These are phyloP conservation scores for Corymbia citriodora DNA, from an alignment of 441 rosid genomes.

Conservation along the genomic window DNA sequence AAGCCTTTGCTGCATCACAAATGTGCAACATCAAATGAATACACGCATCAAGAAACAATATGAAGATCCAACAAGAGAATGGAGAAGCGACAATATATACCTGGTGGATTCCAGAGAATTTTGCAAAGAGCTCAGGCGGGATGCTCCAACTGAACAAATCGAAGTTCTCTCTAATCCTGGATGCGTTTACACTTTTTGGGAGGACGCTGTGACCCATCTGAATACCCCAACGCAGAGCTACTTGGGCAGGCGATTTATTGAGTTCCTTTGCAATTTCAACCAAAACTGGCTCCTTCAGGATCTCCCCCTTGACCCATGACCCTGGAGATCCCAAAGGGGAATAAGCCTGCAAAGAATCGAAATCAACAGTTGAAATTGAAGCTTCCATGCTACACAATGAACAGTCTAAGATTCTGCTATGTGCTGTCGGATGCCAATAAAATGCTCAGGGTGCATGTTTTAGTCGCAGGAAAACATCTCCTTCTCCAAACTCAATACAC, in stretches of 20 bases:
- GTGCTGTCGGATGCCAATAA: neutral
- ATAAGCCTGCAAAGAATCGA: constrained; percentile 23
- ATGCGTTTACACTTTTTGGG: constrained; percentile 43
- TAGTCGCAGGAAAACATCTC: neutral
- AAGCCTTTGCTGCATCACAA: constrained; percentile 40
- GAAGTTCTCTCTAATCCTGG: constrained; percentile 37
- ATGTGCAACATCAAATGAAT: neutral
- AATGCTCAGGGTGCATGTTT: neutral
- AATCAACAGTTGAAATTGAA: neutral
- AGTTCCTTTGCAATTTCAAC: constrained; percentile 30
- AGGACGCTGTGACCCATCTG: constrained; percentile 48
- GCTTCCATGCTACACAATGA: neutral
- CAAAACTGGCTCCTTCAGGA: constrained; percentile 35
- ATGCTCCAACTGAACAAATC: constrained; percentile 46
- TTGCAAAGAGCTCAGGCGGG: constrained; percentile 32
- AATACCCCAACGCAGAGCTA: constrained; percentile 50
- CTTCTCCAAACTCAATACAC: neutral
- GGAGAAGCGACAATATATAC: neutral
- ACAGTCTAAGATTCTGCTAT: neutral
- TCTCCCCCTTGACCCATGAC: constrained; percentile 41
- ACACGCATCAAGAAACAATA: neutral
- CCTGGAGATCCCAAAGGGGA: constrained; percentile 58
- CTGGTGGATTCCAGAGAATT: constrained; percentile 34
- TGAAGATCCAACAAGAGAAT: neutral
- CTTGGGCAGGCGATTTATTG: constrained; percentile 45